These are phyloP conservation scores for Heliamphora pulchella DNA, from an alignment of 179 eudicot genomes.

Conservation along the genomic window DNA sequence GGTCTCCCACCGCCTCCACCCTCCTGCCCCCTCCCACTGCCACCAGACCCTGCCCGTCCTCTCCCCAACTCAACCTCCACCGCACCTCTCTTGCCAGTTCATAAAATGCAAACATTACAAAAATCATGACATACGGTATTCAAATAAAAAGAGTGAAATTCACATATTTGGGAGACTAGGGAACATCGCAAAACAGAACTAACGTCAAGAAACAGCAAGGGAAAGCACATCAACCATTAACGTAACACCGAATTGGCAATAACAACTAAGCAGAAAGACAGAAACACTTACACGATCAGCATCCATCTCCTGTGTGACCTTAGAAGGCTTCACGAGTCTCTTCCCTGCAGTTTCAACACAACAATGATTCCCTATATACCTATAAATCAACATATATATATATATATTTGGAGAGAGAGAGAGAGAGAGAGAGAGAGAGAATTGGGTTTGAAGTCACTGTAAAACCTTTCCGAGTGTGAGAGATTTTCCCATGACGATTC, in stretches of 20 bases:
- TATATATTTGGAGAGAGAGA: not conserved
- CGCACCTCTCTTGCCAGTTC: too few species aligned
- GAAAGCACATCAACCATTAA: not conserved
- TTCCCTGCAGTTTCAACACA: slow-evolving; percentile 43
- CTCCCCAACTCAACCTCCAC: too few species aligned
- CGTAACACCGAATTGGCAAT: not conserved
- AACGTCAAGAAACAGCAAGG: too few species aligned
- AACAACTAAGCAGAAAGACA: not conserved
- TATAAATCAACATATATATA: not conserved
- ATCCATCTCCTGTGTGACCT: slow-evolving; percentile 59
- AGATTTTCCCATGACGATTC: slow-evolving; percentile 63
- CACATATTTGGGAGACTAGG: not conserved
- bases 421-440: not conserved
- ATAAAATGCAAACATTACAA: not conserved
- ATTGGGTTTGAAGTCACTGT: not conserved
- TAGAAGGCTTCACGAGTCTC: slow-evolving; percentile 61
- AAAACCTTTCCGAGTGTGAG: slow-evolving; percentile 63
- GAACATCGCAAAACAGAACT: not conserved
- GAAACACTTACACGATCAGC: slow-evolving; percentile 39
- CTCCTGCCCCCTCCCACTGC: too few species aligned
- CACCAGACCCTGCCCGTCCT: too few species aligned
- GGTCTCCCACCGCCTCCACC: too few species aligned
- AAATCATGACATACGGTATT: not conserved
- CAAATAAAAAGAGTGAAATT: not conserved
- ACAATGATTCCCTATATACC: not conserved